Base-by-base conservation (phyloP, 73 alveolate species). In the Blepharisma stoltei region DNA sequence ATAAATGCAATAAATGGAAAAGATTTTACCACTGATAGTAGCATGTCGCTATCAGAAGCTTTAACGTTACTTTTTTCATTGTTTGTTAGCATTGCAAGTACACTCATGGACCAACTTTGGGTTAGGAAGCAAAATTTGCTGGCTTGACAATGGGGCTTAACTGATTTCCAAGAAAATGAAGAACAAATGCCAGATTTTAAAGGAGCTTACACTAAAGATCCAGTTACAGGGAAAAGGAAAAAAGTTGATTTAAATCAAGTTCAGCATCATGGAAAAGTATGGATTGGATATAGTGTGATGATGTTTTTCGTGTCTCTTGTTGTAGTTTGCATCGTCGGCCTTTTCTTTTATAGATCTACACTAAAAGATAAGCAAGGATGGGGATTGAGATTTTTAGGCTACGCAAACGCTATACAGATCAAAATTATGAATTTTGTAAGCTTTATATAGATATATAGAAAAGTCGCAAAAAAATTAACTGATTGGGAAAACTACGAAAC, bases 131-230 rank as follows among this genome's bases (percentile, higher is more conserved):
- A 81, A 54, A 55, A 27, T 6, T 6, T 14, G 43, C 65, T 20
- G 20, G 54, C 78, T 18, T 76, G 78, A 6, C 21, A 53, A 6
- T 81, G 88, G 88, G 88, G 88, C 3, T 67, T 71, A 44, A 71
- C 83, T 25, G 88, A 73, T 54, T 75, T 53, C 41, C 80, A 52
- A 54, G 37, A 54, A 32, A 71, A 46, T 25, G 80, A 71, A 27
- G 88, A 71, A 7, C 78, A 60, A 52, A 46, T 80, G 53, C 60
- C 73, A 5, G 27, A 27, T 6, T 81, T 18, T 54, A 44, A 20
- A 23, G 88, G 88, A 18, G 70, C 38, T 11, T 49, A 25, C 6
- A 81, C 78, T 65, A 79, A 86, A 70, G 83, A 88, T 0, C 81
- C 83, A 6, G 80, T 79, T 3, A 75, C 47, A 37, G 90, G 73